Conservation (phyloP, 179 eudicot genomes). For the Beta corolliflora region DNA sequence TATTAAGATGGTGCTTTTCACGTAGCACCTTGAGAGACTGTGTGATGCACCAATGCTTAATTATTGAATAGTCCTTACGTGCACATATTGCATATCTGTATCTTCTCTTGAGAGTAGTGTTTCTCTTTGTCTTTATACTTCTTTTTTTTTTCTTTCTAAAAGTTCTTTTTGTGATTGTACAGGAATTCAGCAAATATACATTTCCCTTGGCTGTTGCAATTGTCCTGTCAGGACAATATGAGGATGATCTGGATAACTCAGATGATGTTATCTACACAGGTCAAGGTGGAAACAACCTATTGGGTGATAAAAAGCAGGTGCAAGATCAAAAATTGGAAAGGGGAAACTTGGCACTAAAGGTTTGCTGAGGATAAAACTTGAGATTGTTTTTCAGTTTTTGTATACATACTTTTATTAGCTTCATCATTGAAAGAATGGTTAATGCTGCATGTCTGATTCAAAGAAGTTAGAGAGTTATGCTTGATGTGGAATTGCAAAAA, state of each 20-base stretch:
- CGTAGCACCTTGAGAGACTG: not conserved
- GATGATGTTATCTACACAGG: conserved; percentile 86
- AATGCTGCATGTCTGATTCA: not conserved
- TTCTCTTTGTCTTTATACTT: not conserved
- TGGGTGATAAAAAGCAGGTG: conserved; percentile 72
- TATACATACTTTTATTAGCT: not conserved
- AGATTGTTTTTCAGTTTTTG: not conserved
- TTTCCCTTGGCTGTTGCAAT: conserved; percentile 78
- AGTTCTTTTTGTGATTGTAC: conserved; percentile 20
- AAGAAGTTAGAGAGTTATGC: not conserved
- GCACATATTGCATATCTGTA: not conserved
- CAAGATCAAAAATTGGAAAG: conserved; percentile 65
- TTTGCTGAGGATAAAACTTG: conserved; percentile 14
- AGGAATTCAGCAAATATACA: conserved; percentile 44
- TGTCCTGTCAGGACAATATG: conserved; percentile 89
- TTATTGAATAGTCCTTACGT: not conserved
- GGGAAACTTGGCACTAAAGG: conserved; percentile 89
- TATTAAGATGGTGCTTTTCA: not conserved
- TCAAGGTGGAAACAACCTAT: conserved; percentile 82
- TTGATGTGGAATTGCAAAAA: not conserved
- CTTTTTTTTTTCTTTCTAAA: not conserved
- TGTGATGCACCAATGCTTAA: not conserved
- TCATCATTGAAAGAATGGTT: not conserved
- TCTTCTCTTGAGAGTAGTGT: not conserved
- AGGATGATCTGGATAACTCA: conserved; percentile 81